Conservation (phyloP, 2,329 filamentous ascomycete species). For the Blumeria hordei region DNA sequence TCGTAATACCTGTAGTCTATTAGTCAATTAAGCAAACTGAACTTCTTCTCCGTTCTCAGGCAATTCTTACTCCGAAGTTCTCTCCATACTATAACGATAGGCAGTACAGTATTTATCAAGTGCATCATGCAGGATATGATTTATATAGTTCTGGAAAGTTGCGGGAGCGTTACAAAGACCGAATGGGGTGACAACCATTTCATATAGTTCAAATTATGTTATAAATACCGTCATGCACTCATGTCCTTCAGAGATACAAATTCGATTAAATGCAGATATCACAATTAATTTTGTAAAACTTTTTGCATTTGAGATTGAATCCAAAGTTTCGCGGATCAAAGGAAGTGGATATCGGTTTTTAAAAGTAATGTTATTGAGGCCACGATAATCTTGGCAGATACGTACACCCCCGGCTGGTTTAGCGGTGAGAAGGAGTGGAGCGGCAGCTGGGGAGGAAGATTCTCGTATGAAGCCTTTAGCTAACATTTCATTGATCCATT, state of each 20-base stretch:
- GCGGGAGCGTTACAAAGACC: not conserved
- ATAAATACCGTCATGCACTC: not conserved
- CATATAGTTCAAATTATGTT: not conserved
- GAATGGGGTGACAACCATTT: conserved; percentile 1
- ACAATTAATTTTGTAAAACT: not conserved
- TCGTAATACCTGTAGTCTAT: too few relatives aligned
- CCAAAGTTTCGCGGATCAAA: not conserved
- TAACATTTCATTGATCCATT: conserved; percentile 2
- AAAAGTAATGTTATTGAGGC: not conserved
- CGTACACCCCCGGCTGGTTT: conserved; percentile 1
- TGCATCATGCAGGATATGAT: not conserved
- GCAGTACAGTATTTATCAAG: conserved; percentile 1
- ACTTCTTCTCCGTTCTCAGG: too few relatives aligned
- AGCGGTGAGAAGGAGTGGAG: not conserved
- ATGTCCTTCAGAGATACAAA: not conserved
- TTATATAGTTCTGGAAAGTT: conserved; percentile 2
- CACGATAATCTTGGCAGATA: conserved; percentile 2
- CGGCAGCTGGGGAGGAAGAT: not conserved
- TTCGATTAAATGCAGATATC: not conserved
- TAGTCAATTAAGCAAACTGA: too few relatives aligned
- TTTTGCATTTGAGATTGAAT: not conserved
- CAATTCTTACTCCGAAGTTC: too few relatives aligned
- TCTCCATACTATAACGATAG: too few relatives aligned
- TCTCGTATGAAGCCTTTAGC: conserved; percentile 2
- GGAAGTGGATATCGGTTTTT: conserved; percentile 2